phyloP scores from a whole-genome alignment of 345 rosid species.

The Euphorbia pulcherrima region DNA sequence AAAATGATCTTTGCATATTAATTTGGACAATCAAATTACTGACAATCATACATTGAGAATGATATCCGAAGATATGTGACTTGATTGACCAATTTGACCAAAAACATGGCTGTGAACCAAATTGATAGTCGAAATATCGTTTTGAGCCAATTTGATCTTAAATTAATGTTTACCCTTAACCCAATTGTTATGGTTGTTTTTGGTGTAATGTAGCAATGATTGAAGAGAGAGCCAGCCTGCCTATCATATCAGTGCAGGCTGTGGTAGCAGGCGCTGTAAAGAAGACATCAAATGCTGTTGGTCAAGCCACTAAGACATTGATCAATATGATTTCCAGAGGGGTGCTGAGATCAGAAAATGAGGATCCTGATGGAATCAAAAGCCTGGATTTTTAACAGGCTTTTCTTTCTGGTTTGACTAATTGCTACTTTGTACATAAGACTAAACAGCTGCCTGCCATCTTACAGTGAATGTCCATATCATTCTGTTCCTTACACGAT shows the following conservation, averaged over 20 bases:
- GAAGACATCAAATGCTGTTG: constrained; percentile 73
- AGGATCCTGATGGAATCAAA: constrained; percentile 32
- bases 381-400: constrained; percentile 34
- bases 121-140: background rate
- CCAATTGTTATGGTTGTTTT: constrained; percentile 4
- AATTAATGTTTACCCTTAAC: background rate
- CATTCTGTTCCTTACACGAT: background rate
- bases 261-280: constrained; percentile 74
- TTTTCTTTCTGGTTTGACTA: background rate
- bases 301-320: constrained; percentile 68
- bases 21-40: too few relatives aligned
- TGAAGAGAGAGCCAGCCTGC: constrained; percentile 84
- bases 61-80: too few relatives aligned
- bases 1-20: background rate
- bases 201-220: constrained; percentile 60
- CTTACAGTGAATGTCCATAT: background rate
- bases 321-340: constrained; percentile 59
- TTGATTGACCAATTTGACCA: too few relatives aligned
- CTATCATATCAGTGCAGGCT: constrained; percentile 70
- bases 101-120: too few relatives aligned
- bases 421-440: constrained; percentile 11
- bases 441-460: constrained; percentile 1
- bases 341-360: constrained; percentile 33
- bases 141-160: background rate
- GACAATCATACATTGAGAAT: too few relatives aligned